Evolutionary conservation across 495 filamentous ascomycete species (phyloP), one percentile per base, ranked within the genome.

Genomic region (Apodospora peruviana): DNA sequence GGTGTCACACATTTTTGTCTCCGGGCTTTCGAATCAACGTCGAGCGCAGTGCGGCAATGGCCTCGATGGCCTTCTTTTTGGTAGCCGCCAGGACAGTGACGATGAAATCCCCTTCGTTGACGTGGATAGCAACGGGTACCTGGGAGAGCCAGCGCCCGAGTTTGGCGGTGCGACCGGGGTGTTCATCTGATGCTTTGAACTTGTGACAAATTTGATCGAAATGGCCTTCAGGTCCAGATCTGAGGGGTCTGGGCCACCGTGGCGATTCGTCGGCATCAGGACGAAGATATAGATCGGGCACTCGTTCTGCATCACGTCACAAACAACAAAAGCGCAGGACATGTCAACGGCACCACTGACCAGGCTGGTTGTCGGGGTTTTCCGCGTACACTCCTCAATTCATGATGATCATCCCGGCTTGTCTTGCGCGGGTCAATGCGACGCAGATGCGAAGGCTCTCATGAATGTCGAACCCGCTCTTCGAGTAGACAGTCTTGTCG

Each of bases 321-420:
- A 96, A 36, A 97, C 89, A 25, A 96, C 88, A 65, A 98, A 98
- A 10, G 93, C 90, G 62, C 93, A 98, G 2, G 93, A 96, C 69
- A 98, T 80, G 64, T 98, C 93, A 18, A 98, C 94, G 5, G 89
- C 85, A 23, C 93, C 93, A n/a, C n/a, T n/a, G n/a, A n/a, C n/a
- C 24, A 98, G 88, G 49, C 95, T 85, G 52, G 97, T 90, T 58
- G 90, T 84, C 3, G 90, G 87, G 52, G 91, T 86, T 41, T 86
- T 86, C 35, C 93, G 77, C 16, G 83, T 87, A n/a, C n/a, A n/a
- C n/a, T n/a, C n/a, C n/a, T n/a, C n/a, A n/a, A n/a, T n/a, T n/a
- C n/a, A n/a, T n/a, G n/a, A n/a, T n/a, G n/a, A n/a, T n/a, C n/a
- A n/a, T n/a, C n/a, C n/a, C n/a, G n/a, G n/a, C n/a, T n/a, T n/a